Evolutionary conservation across 495 filamentous ascomycete genomes (phyloP).

Genomic region (Penicillium flavigenum): DNA sequence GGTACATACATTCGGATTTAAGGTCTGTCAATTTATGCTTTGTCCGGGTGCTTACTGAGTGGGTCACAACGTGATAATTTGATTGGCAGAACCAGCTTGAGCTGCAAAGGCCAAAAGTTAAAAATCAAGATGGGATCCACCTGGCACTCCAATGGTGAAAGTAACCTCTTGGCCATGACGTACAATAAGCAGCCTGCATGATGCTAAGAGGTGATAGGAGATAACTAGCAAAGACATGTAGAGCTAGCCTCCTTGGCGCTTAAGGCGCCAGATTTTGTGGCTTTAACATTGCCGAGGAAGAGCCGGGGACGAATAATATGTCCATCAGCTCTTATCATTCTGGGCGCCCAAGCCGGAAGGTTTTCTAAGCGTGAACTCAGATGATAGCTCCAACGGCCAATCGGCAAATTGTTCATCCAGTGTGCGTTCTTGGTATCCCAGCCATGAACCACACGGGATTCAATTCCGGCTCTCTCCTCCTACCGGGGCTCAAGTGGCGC

Average conservation of each 20-base stretch:
- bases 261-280: no score
- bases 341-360: no score
- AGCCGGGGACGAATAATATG: no score
- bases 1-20: no score
- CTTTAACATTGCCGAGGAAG: no score
- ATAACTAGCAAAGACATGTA: no score
- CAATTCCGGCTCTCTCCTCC: background rate
- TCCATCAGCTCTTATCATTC: no score
- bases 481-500: background rate
- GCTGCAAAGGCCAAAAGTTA: slow-evolving; percentile 2
- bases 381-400: background rate
- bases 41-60: background rate
- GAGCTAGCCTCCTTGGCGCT: no score
- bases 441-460: slow-evolving; percentile 2
- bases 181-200: slow-evolving; percentile 6
- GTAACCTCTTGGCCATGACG: slow-evolving; percentile 11
- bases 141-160: background rate
- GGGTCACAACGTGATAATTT: background rate
- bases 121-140: background rate
- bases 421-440: background rate
- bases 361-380: no score
- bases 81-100: background rate
- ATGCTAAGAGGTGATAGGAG: no score
- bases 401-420: background rate
- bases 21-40: background rate